Evolutionary conservation across 208 protist genomes (phyloP).

Genomic region (Crithidia fasciculata): DNA sequence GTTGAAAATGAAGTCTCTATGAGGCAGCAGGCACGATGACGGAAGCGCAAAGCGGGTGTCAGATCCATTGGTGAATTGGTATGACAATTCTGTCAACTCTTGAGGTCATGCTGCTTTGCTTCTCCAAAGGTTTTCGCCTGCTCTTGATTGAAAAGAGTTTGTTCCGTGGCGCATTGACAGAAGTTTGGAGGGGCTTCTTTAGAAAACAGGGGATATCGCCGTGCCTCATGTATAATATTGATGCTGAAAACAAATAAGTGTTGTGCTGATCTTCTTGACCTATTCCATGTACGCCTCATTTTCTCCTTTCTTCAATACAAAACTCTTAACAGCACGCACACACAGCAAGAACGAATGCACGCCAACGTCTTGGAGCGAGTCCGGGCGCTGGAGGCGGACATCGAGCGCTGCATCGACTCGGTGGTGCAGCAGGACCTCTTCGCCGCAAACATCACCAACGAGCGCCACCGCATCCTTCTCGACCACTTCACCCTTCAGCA

Average conservation of each 20-base stretch:
- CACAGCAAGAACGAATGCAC: conserved; percentile 34
- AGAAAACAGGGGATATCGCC: no score
- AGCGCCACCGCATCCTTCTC: conserved; percentile 72
- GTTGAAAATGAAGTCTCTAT: neutral
- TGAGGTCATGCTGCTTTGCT: no score
- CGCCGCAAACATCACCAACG: conserved; percentile 47
- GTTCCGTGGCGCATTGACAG: no score
- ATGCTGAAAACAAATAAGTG: no score
- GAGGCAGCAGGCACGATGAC: no score
- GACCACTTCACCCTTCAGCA: conserved; percentile 83
- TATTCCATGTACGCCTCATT: neutral
- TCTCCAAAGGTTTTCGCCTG: no score
- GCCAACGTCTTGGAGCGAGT: conserved; percentile 81
- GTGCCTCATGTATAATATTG: no score
- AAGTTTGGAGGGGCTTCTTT: no score
- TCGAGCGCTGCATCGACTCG: conserved; percentile 78
- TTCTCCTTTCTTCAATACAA: neutral
- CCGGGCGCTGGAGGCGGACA: conserved; percentile 79
- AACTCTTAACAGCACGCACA: neutral
- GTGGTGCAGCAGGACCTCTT: conserved; percentile 87
- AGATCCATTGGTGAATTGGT: no score
- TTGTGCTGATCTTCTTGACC: neutral
- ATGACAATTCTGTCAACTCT: no score
- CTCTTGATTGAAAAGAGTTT: no score
- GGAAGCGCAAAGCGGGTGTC: no score